Evolutionary conservation across 352 stramenopile species (phyloP), one percentile per base, ranked within the genome.

Genomic region (Phytophthora constricta): DNA sequence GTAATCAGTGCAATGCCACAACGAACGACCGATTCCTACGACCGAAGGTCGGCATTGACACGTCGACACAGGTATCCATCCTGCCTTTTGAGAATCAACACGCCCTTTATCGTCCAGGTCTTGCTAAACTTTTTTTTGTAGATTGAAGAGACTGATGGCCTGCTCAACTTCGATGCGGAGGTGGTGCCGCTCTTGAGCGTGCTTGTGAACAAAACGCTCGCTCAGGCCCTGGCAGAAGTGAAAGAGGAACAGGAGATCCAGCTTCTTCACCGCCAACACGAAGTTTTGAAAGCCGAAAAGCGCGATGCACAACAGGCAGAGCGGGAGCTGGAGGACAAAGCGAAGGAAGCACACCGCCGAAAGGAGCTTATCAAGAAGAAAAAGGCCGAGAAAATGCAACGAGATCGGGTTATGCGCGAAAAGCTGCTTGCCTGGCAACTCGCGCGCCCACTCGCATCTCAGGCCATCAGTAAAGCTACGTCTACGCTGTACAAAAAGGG

Each of bases 91-190:
- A n/a, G n/a, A n/a, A n/a, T n/a, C n/a, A n/a, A n/a, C n/a, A n/a
- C 9, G 39, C n/a, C 23, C n/a, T 34, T 51, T 16, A 41, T 46
- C 41, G 1, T 0, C 46, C n/a, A n/a, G n/a, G n/a, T n/a, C n/a
- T n/a, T n/a, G n/a, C n/a, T n/a, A n/a, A n/a, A n/a, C 19, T 48
- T 11, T 27, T 19, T 31, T 56, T 5, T 22, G 28, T 54, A 96
- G 83, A 95, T 95, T 51, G 82, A 93, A 41, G 77, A 83, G 19
- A 70, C 74, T 1, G 85, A 91, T 52, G 73, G 80, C 25, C 63
- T 96, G 19, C 95, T 94, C 65, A 84, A 94, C 55, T 96, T 95
- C 62, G 86, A 96, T 58, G 57, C 62, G 14, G 87, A 96, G 52
- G 86, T 95, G 37, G 75, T 77, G 64, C 89, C 89, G 26, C 61